These are phyloP conservation scores for Angomonas deanei DNA, from an alignment of 208 protist genomes.

Conservation along the genomic window DNA sequence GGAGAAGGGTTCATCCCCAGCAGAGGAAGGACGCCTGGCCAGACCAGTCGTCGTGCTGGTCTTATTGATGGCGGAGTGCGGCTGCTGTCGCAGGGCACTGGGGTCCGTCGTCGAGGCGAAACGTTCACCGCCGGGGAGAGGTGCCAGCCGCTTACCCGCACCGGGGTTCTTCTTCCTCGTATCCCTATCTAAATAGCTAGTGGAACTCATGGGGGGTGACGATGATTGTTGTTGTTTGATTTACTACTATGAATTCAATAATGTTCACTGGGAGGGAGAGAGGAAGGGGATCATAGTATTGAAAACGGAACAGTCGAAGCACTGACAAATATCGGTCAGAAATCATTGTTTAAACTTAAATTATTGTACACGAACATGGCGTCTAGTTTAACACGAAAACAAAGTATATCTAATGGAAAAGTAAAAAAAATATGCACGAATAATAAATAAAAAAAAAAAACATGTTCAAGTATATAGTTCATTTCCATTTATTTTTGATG, in stretches of 20 bases:
- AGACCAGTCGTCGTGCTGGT: not conserved
- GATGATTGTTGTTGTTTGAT: no score
- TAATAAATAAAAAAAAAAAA: conserved; percentile 12
- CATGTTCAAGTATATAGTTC: not conserved
- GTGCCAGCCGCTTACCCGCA: conserved; percentile 2
- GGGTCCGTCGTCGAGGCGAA: not conserved
- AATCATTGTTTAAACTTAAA: no score
- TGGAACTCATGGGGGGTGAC: not conserved
- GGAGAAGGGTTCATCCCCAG: not conserved
- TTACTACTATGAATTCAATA: no score
- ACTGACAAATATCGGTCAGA: no score
- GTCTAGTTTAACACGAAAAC: no score
- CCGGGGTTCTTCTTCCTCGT: not conserved
- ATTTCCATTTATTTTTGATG: conserved; percentile 5
- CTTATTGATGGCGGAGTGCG: not conserved
- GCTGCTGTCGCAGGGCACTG: not conserved
- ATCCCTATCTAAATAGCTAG: not conserved
- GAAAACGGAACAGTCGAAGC: no score
- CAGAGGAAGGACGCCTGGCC: not conserved
- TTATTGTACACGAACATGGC: no score
- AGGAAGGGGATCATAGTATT: no score
- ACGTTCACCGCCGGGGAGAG: not conserved
- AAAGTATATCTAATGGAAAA: no score
- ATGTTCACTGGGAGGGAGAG: no score
- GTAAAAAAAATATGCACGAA: no score